Conservation (phyloP, 106 monocot species). For the Allium fistulosum region DNA sequence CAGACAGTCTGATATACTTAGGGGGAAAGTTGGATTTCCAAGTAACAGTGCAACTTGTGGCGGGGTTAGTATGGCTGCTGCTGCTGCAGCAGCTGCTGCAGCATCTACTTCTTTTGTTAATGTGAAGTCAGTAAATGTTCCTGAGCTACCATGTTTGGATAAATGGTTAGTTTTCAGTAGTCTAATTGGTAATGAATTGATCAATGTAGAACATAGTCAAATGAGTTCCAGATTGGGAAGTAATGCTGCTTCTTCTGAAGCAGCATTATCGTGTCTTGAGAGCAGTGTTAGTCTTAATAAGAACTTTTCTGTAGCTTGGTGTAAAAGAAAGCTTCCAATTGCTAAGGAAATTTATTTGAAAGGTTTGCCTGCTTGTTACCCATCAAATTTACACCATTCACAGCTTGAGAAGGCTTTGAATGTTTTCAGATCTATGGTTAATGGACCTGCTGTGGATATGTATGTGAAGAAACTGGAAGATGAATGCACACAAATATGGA, state of each 20-base stretch:
- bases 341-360: conserved; percentile 80
- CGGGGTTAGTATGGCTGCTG: conserved; percentile 86
- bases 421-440: conserved; percentile 66
- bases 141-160: conserved; percentile 69
- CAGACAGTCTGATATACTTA: conserved; percentile 67
- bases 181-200: conserved; percentile 37
- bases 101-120: conserved; percentile 48
- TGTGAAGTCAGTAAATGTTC: conserved; percentile 44
- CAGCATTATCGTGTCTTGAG: conserved; percentile 56
- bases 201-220: conserved; percentile 24
- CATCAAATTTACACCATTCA: conserved; percentile 52
- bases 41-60: conserved; percentile 41
- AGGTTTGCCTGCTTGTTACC: conserved; percentile 80
- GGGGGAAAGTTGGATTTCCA: conserved; percentile 60
- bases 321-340: conserved; percentile 73
- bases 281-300: conserved; percentile 44
- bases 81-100: conserved; percentile 82
- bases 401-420: conserved; percentile 73
- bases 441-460: conserved; percentile 63
- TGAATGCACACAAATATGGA: conserved; percentile 76
- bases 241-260: conserved; percentile 22
- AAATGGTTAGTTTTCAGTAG: conserved; percentile 53
- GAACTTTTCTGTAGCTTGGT: conserved; percentile 85
- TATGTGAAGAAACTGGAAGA: conserved; percentile 71
- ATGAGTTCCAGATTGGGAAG: conserved; percentile 13